A percentile compares a stretch with the other conserved stretches of the same genome.
Conservation (phyloP, 768 basidiomycete genomes). For the Tylopilus felleus region DNA sequence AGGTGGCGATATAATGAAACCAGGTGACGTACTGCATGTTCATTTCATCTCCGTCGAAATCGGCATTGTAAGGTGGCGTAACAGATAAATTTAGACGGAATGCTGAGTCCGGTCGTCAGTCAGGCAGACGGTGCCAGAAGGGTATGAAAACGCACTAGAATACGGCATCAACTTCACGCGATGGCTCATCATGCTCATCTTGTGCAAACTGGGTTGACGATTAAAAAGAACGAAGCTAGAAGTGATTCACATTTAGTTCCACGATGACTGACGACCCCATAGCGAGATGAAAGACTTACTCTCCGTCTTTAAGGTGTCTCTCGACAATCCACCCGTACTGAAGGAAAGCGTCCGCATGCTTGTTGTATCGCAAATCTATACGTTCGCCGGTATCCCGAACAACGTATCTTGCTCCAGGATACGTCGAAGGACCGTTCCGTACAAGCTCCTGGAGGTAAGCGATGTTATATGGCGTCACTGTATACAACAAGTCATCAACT, state of each 20-base stretch:
- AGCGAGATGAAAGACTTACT: conserved; percentile 59
- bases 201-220: conserved; percentile 96
- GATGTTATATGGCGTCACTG: conserved; percentile 98
- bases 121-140: not conserved
- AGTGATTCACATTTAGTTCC: conserved; percentile 1
- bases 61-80: conserved; percentile 98
- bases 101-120: conserved; percentile 45
- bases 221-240: conserved; percentile 65
- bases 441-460: conserved; percentile 91
- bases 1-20: not conserved
- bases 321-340: conserved; percentile 99
- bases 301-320: conserved; percentile 95
- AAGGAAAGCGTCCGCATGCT: conserved; percentile 89
- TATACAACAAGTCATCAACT: conserved; percentile 13
- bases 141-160: conserved; percentile 65
- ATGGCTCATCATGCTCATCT: conserved; percentile 99
- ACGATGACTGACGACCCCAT: not conserved
- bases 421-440: conserved; percentile 88
- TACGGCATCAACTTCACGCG: conserved; percentile 96
- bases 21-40: conserved; percentile 90
- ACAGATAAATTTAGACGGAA: conserved; percentile 98
- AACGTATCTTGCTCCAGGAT: conserved; percentile 96
- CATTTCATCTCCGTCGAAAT: conserved; percentile 99
- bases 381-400: conserved; percentile 97
- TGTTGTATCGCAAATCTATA: conserved; percentile 95